Evolutionary conservation across 2,329 filamentous ascomycete species (phyloP), one percentile per base, ranked within the genome.

Genomic region (Aphanocladium album): DNA sequence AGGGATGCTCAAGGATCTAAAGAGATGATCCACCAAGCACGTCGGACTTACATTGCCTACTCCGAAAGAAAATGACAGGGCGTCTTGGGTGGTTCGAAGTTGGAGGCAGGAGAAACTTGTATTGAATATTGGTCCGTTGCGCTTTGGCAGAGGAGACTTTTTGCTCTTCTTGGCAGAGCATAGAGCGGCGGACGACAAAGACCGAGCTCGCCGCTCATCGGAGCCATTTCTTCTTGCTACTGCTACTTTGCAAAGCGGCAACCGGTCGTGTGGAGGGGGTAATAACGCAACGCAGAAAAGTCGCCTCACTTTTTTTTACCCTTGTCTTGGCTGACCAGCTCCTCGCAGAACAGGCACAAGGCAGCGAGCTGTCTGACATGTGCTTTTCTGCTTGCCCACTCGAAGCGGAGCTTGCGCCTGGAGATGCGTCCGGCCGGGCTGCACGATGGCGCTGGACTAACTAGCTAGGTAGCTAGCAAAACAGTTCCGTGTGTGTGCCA

Each of bases 281-380:
- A 37, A 37, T 57, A 14, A 17, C 16, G 17, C 5, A 9, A 17
- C 11, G 11, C 19, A 19, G 14, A 45, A 45, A 47, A 60, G 57
- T 60, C 57, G 57, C 57, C 57, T 60, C 57, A 60, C 50, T 54
- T 54, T 47, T 37, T 54, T 54, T 47, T 37, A 51, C 55, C 55
- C 55, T 51, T 17, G 46, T 50, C 55, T 51, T 50, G 56, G 50
- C 63, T 66, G 63, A 65, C 67, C 64, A 63, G 52, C 61, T 63
- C 59, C 60, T 59, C 60, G 46, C 57, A 46, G 35, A 63, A 33
- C 63, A 64, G 58, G 43, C 60, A 51, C 30, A 30, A 5, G 45
- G 27, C 53, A 46, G 50, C 41, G 50, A 65, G 65, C 65, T 66
- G 65, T 64, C 62, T 66, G 66, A 65, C 67, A 66, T 68, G 63